phyloP scores from a whole-genome alignment of 2,329 filamentous ascomycete species.

The Monosporascus sp. region DNA sequence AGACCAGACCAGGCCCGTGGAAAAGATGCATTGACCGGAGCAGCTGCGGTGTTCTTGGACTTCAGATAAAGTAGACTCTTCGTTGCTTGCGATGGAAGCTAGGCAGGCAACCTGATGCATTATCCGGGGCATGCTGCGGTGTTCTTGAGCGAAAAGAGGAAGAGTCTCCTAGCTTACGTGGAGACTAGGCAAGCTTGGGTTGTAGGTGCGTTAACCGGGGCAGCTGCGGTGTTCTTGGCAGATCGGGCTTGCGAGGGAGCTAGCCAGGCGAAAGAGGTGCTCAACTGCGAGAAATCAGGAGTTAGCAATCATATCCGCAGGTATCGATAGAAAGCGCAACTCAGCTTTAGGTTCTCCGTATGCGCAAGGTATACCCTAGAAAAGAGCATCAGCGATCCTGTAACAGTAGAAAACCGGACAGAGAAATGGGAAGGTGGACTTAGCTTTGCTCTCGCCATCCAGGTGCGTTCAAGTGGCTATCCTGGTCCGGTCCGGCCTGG shows the following conservation, averaged over 20 bases:
- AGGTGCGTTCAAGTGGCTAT: not conserved
- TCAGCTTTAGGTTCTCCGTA: slow-evolving; percentile 1
- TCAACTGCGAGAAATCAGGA: not conserved
- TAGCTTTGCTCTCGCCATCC: not conserved
- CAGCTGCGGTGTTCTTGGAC: slow-evolving; percentile 8
- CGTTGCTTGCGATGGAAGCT: too few relatives aligned
- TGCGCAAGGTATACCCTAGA: too few relatives aligned
- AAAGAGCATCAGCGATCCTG: not conserved
- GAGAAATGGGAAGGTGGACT: too few relatives aligned
- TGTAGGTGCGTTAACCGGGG: not conserved
- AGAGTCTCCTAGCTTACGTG: not conserved
- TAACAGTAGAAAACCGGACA: too few relatives aligned
- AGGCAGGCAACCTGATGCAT: not conserved
- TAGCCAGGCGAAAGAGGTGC: not conserved
- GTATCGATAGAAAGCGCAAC: not conserved
- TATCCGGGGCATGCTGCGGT: not conserved
- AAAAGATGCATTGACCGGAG: slow-evolving; percentile 3
- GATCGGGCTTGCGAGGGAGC: not conserved
- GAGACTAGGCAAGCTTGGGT: not conserved
- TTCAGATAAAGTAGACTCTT: too few relatives aligned
- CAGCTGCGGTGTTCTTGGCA: not conserved
- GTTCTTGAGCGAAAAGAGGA: not conserved
- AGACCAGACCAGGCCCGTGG: not conserved
- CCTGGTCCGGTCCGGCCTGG: not conserved
- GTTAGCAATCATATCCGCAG: not conserved